Conservation (phyloP, 345 rosid species). For the Ailanthus altissimus region DNA sequence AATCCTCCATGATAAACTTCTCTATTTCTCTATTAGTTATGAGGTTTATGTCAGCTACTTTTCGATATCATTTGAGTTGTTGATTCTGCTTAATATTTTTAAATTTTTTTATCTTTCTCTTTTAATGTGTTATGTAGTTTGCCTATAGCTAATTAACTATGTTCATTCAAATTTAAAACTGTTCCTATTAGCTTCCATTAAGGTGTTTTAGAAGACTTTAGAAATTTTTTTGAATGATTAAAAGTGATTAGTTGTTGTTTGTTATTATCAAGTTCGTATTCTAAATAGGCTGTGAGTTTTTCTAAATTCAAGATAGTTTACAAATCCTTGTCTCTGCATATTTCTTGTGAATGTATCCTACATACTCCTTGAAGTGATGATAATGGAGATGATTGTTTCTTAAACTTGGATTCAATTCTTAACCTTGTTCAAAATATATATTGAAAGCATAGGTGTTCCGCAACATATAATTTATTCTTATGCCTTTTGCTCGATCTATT, state of each 20-base stretch:
- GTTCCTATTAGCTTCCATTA: too few species aligned
- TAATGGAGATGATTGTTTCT: not conserved
- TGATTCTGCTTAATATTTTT: too few species aligned
- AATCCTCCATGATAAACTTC: too few species aligned
- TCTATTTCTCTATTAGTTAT: too few species aligned
- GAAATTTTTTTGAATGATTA: not conserved
- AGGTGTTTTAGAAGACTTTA: too few species aligned
- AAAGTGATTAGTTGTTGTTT: not conserved
- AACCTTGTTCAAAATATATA: constrained; percentile 5
- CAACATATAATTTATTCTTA: constrained; percentile 2
- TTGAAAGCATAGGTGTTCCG: not conserved
- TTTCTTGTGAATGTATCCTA: not conserved
- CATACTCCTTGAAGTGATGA: not conserved
- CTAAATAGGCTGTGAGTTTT: not conserved
- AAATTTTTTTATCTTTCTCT: too few species aligned
- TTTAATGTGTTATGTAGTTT: too few species aligned
- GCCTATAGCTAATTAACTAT: too few species aligned
- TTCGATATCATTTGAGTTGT: too few species aligned
- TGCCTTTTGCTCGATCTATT: not conserved
- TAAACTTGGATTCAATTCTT: not conserved
- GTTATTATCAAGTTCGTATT: not conserved
- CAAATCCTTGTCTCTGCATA: not conserved
- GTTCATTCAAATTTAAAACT: too few species aligned
- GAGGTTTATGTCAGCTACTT: too few species aligned
- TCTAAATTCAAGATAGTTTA: not conserved